Conservation (phyloP, 2,329 filamentous ascomycete genomes). For the Diplodia sapinea region DNA sequence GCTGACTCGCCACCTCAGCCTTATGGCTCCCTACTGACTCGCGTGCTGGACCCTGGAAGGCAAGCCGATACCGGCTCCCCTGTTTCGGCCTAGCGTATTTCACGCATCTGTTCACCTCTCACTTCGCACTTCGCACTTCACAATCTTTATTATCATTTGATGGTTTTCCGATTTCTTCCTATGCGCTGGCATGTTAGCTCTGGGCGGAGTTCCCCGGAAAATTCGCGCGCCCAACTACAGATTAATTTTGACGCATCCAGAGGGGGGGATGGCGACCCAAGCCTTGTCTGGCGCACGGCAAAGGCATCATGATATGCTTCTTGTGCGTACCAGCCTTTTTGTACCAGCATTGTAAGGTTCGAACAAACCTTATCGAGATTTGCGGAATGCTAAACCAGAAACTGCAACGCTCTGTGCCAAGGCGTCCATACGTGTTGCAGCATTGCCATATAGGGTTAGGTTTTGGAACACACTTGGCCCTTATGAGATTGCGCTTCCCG, state of each 20-base stretch:
- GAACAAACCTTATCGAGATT: not conserved
- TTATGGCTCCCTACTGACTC: not conserved
- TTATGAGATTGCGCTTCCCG: not conserved
- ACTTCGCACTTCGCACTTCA: not conserved
- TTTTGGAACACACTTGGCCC: not conserved
- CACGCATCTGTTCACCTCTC: not conserved
- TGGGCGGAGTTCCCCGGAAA: too few relatives aligned
- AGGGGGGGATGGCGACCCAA: too few relatives aligned
- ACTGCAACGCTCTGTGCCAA: not conserved
- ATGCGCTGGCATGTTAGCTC: too few relatives aligned
- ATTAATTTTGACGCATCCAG: too few relatives aligned
- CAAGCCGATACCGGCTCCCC: slow-evolving; percentile 7
- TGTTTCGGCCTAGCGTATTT: not conserved
- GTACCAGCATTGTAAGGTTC: not conserved
- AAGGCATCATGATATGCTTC: too few relatives aligned
- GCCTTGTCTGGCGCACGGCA: too few relatives aligned
- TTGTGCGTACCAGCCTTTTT: too few relatives aligned
- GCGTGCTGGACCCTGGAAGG: slow-evolving; percentile 8
- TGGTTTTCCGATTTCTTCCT: not conserved
- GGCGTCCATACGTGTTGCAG: not conserved
- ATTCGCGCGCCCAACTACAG: too few relatives aligned
- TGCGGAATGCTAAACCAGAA: slow-evolving; percentile 1
- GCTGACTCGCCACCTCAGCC: not conserved
- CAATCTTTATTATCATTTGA: not conserved
- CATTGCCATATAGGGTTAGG: slow-evolving; percentile 2